A percentile compares a stretch with the other conserved stretches of the same genome.
These are phyloP conservation scores for Coemansia sp. DNA, from an alignment of 192 early-diverging fungal species.

Conservation along the genomic window DNA sequence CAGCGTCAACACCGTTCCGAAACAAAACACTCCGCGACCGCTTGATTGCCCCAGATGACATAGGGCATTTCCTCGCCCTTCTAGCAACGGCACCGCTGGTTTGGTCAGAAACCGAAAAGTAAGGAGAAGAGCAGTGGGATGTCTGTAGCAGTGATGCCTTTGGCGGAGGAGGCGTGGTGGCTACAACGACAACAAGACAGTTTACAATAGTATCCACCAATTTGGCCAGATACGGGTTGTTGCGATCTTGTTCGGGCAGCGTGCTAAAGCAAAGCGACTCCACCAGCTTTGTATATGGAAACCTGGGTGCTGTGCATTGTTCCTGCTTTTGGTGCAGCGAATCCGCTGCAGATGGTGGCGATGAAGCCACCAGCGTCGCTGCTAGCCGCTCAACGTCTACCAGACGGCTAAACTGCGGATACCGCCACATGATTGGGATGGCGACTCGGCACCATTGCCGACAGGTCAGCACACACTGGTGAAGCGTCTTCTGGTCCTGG, in stretches of 20 bases:
- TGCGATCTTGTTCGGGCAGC: constrained; percentile 44
- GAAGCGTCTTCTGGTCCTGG: constrained; percentile 31
- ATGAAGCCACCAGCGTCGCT: constrained; percentile 22
- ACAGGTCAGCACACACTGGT: constrained; percentile 48
- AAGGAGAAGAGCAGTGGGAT: neutral
- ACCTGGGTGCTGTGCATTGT: constrained; percentile 6
- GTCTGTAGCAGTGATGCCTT: neutral
- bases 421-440: constrained; percentile 53
- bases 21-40: constrained; percentile 35
- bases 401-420: constrained; percentile 47
- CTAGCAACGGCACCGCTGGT: neutral
- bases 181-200: constrained; percentile 21
- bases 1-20: constrained; percentile 22
- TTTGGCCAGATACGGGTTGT: constrained; percentile 41
- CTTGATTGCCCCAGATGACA: constrained; percentile 17
- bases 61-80: neutral
- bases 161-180: neutral
- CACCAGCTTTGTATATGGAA: constrained; percentile 29
- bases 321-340: neutral
- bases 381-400: constrained; percentile 41
- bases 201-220: constrained; percentile 43
- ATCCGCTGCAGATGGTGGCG: neutral
- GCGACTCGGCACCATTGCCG: constrained; percentile 54
- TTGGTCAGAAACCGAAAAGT: neutral
- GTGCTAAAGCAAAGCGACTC: constrained; percentile 45